Conservation (phyloP, 495 filamentous ascomycete species). For the Tuber indicum region DNA sequence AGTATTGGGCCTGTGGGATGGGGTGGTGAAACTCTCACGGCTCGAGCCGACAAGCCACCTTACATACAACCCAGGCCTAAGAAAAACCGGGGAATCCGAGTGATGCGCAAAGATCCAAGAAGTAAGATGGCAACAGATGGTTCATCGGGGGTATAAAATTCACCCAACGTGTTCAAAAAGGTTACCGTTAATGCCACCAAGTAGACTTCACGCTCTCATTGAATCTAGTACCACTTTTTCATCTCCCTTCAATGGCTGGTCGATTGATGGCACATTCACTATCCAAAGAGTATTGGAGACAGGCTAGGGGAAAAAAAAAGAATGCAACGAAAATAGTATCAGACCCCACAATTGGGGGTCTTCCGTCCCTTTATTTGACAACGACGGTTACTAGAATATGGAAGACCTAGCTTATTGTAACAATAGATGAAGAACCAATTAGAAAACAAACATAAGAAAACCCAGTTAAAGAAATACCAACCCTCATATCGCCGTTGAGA, state of each 20-base stretch:
- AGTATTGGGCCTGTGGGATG: not conserved
- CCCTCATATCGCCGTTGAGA: not conserved
- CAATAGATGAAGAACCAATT: not conserved
- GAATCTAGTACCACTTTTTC: not conserved
- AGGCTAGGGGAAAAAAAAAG: not conserved
- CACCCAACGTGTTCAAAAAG: not conserved
- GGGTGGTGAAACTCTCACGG: not conserved
- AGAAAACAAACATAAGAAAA: constrained; percentile 5
- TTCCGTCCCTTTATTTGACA: not conserved
- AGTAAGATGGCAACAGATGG: not conserved
- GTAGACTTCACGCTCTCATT: not conserved
- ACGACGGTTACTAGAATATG: not conserved
- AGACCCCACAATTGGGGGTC: not conserved
- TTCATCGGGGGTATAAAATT: not conserved
- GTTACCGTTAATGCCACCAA: not conserved
- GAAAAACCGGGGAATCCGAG: not conserved
- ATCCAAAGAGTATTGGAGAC: not conserved
- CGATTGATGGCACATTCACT: not conserved
- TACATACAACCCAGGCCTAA: not conserved
- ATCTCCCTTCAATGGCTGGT: not conserved
- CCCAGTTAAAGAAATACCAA: not conserved
- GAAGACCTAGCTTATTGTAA: not conserved
- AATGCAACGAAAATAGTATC: not conserved
- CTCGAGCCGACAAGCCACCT: not conserved
- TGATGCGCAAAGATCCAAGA: not conserved